Evolutionary conservation across 768 basidiomycete genomes (phyloP).

Genomic region (Russula sp.): DNA sequence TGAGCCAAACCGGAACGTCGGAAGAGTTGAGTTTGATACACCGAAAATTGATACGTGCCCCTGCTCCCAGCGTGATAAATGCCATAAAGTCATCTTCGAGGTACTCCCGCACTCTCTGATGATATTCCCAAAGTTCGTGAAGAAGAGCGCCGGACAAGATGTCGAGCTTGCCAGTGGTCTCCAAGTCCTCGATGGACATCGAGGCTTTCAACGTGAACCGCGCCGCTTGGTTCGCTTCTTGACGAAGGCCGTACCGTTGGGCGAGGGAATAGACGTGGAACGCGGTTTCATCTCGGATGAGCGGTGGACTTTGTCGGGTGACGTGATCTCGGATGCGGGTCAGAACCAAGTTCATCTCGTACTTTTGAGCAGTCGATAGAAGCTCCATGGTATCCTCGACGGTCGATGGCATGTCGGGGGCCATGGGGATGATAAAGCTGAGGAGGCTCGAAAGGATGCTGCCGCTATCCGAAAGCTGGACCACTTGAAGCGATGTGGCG

Average conservation of each 20-base stretch:
- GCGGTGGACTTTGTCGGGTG: neutral
- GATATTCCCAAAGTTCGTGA: slow-evolving; percentile 1
- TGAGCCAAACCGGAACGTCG: neutral
- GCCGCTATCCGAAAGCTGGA: neutral
- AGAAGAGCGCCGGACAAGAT: neutral
- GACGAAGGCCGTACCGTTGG: too few species aligned
- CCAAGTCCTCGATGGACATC: neutral
- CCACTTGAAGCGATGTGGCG: neutral
- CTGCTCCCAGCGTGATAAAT: neutral
- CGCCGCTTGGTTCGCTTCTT: too few species aligned
- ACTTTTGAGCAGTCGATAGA: neutral
- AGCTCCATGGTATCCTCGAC: too few species aligned
- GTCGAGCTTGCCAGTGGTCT: neutral
- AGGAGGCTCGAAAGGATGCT: neutral
- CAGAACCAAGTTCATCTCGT: neutral
- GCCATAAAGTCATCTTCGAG: neutral
- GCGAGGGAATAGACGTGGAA: too few species aligned
- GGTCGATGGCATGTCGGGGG: too few species aligned
- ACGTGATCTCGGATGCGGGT: neutral
- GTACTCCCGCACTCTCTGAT: neutral
- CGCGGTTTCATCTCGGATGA: neutral
- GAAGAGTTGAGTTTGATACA: neutral
- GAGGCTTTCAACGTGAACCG: neutral
- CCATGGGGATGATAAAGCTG: neutral
- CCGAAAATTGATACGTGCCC: neutral